Conservation (phyloP, 306 rosid genomes). For the Sophora flavescens region DNA sequence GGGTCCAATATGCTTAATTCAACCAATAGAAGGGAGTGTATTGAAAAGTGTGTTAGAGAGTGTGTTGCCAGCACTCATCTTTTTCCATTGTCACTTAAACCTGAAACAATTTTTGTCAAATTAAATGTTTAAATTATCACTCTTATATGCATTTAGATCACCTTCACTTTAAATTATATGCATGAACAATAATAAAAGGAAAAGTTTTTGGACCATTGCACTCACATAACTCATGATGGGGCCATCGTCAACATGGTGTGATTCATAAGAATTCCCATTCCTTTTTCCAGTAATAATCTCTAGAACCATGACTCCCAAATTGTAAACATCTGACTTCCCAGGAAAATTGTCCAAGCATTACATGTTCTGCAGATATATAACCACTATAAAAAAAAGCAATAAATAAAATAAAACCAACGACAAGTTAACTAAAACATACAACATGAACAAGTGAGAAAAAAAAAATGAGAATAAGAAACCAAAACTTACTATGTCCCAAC, state of each 20-base stretch:
- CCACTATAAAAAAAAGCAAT: constrained; percentile 41
- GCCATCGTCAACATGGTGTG: neutral
- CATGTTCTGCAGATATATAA: constrained; percentile 55
- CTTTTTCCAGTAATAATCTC: constrained; percentile 57
- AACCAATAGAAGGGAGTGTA: too few relatives aligned
- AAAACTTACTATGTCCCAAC: constrained; percentile 69
- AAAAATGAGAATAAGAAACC: neutral
- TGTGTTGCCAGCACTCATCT: constrained; percentile 37
- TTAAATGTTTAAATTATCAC: neutral
- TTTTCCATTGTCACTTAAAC: constrained; percentile 56
- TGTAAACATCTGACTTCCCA: constrained; percentile 57
- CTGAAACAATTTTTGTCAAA: constrained; percentile 24
- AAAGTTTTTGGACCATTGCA: neutral
- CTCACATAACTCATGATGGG: constrained; percentile 44
- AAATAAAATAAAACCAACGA: neutral
- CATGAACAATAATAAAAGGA: neutral
- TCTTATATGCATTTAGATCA: neutral
- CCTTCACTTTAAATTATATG: too few relatives aligned
- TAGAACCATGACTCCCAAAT: constrained; percentile 51
- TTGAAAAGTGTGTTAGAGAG: too few relatives aligned
- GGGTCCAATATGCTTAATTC: constrained; percentile 50
- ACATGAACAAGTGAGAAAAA: neutral
- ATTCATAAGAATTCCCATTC: neutral
- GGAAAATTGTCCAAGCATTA: constrained; percentile 53
- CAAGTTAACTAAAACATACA: neutral